Evolutionary conservation across 1,284 basidiomycete species (phyloP).

Genomic region (Erythrobasidium hasegawianum): DNA sequence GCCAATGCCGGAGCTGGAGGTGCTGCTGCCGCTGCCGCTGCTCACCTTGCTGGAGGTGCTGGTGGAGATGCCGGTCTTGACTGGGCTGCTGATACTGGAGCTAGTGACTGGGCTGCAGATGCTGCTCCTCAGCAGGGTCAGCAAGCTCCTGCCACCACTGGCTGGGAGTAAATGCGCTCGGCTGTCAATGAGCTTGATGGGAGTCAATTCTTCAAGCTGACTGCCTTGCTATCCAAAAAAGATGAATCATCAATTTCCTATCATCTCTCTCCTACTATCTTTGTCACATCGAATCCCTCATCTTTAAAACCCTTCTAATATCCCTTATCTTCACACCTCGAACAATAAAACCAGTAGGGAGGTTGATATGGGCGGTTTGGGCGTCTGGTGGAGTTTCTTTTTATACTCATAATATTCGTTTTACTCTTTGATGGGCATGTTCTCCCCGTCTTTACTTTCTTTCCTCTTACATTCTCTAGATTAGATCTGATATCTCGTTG

Average conservation of each 20-base stretch:
- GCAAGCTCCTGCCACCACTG: constrained; percentile 18
- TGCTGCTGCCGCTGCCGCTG: constrained; percentile 71
- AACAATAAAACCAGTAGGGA: constrained; percentile 31
- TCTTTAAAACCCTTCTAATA: constrained; percentile 8
- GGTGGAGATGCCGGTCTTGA: constrained; percentile 58
- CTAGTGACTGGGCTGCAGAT: constrained; percentile 33
- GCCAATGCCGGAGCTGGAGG: constrained; percentile 51
- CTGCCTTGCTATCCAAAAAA: background rate
- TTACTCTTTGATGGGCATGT: background rate
- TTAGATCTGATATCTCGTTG: background rate
- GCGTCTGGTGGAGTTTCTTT: constrained; percentile 26
- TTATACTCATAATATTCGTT: background rate
- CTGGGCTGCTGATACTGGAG: constrained; percentile 60
- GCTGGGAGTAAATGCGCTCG: constrained; percentile 30
- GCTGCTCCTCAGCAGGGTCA: constrained; percentile 6
- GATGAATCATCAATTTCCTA: constrained; percentile 31
- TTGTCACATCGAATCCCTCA: background rate
- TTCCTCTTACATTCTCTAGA: background rate
- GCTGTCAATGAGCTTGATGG: too few species aligned
- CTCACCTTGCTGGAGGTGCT: constrained; percentile 64
- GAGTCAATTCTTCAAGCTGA: background rate
- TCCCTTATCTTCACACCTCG: constrained; percentile 18
- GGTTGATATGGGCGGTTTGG: constrained; percentile 35
- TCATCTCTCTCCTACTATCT: constrained; percentile 35
- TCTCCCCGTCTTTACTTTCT: background rate